Percentiles rank a stretch among this genome's conserved stretches.
These are phyloP conservation scores for Zymoseptoria pseudotritici DNA, from an alignment of 2,329 filamentous ascomycete species.

Conservation along the genomic window DNA sequence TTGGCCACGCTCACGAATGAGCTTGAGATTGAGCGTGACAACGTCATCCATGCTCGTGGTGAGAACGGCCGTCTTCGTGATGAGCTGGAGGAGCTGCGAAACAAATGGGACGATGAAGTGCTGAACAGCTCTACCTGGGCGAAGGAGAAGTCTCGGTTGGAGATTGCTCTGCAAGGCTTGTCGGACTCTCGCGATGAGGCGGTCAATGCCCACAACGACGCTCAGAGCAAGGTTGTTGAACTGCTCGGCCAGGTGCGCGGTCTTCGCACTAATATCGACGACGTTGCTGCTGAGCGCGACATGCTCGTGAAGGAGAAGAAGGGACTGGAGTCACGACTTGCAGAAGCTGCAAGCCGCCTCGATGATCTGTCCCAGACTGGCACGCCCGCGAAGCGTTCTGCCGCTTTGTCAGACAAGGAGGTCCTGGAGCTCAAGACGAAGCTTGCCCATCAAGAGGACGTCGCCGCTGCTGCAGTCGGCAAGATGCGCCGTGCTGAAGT, in stretches of 20 bases:
- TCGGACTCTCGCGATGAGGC: constrained; percentile 90
- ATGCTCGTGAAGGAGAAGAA: constrained; percentile 82
- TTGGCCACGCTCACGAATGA: constrained; percentile 85
- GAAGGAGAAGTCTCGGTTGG: constrained; percentile 90
- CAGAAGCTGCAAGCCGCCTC: constrained; percentile 79
- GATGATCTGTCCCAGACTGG: constrained; percentile 74
- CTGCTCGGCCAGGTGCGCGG: constrained; percentile 82
- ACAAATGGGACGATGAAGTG: constrained; percentile 97
- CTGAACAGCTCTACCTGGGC: constrained; percentile 97
- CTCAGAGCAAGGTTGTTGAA: constrained; percentile 84
- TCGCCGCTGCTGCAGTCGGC: constrained; percentile 82
- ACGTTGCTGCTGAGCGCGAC: constrained; percentile 78
- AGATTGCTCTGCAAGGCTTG: constrained; percentile 81
- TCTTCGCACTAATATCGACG: constrained; percentile 76
- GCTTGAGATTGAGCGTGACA: constrained; percentile 86
- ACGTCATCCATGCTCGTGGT: constrained; percentile 72
- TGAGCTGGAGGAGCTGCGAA: constrained; percentile 87
- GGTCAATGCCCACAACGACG: constrained; percentile 85
- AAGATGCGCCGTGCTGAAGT: constrained; percentile 96
- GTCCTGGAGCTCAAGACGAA: constrained; percentile 81
- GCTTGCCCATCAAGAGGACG: constrained; percentile 87
- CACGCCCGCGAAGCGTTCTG: constrained; percentile 80
- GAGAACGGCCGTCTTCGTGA: constrained; percentile 87
- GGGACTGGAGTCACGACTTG: constrained; percentile 72
- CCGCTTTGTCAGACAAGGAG: constrained; percentile 80